These are phyloP conservation scores for Cornus controversa DNA, from an alignment of 148 eudicot species.

Conservation along the genomic window DNA sequence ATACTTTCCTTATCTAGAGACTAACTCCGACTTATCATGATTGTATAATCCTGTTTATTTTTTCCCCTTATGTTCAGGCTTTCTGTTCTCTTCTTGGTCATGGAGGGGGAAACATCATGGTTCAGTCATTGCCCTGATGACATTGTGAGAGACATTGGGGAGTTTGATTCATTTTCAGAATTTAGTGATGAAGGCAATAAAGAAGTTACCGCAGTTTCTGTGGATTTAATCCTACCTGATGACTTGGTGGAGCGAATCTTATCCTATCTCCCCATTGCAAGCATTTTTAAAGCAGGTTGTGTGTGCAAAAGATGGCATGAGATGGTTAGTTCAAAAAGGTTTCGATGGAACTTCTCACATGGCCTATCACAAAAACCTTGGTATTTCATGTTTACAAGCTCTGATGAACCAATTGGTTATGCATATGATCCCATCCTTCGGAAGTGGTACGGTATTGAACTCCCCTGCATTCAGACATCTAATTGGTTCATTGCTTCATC, in stretches of 20 bases:
- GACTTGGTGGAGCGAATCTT: conserved; percentile 83
- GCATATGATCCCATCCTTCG: conserved; percentile 72
- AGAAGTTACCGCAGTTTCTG: conserved; percentile 42
- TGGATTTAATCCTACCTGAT: conserved; percentile 71
- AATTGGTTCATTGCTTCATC: conserved; percentile 87
- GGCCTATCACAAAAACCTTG: conserved; percentile 64
- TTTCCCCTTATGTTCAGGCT: conserved; percentile 8
- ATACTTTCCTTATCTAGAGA: neutral
- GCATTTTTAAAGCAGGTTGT: conserved; percentile 79
- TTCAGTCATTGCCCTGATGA: conserved; percentile 42
- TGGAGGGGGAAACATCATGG: conserved; percentile 73
- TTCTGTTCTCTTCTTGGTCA: conserved; percentile 18
- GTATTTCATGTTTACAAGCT: conserved; percentile 94
- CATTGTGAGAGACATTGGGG: conserved; percentile 17
- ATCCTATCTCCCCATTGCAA: conserved; percentile 71
- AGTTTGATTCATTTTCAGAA: conserved; percentile 44
- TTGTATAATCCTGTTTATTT: neutral
- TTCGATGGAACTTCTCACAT: conserved; percentile 61
- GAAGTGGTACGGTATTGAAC: conserved; percentile 82
- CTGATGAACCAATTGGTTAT: conserved; percentile 70
- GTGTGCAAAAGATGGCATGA: conserved; percentile 92
- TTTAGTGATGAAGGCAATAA: conserved; percentile 42
- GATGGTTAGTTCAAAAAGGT: conserved; percentile 67
- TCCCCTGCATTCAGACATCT: conserved; percentile 73
- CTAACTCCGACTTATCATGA: neutral